Evolutionary conservation across 2,329 filamentous ascomycete species (phyloP).

Genomic region (Lecanicillium sp.): DNA sequence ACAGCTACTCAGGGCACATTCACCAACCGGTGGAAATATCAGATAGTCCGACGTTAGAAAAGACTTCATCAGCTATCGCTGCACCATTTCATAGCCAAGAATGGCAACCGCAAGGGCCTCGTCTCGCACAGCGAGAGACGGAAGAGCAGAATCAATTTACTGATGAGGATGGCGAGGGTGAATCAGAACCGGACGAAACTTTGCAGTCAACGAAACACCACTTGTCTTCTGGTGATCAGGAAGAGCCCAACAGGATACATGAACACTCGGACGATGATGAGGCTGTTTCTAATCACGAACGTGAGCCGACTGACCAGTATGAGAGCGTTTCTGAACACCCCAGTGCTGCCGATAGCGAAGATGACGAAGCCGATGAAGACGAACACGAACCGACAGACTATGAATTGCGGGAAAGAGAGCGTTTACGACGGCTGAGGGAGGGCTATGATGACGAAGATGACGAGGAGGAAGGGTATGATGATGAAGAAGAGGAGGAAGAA

Average conservation of each 20-base stretch:
- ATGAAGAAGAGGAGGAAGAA: slow-evolving; percentile 8
- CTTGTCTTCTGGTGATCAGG: slow-evolving; percentile 3
- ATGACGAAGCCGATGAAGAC: slow-evolving; percentile 19
- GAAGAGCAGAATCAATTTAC: slow-evolving; percentile 4
- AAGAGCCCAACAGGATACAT: slow-evolving; percentile 2
- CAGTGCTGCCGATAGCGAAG: slow-evolving; percentile 16
- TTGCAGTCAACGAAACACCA: no score
- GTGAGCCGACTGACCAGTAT: slow-evolving; percentile 12
- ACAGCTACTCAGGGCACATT: no score
- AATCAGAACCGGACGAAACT: background rate
- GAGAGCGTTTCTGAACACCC: slow-evolving; percentile 18
- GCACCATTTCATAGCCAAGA: no score
- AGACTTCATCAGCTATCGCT: background rate
- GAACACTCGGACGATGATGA: background rate
- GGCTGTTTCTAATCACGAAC: slow-evolving; percentile 4
- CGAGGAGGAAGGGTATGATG: slow-evolving; percentile 6
- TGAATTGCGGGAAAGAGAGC: slow-evolving; percentile 3
- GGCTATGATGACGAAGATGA: slow-evolving; percentile 10
- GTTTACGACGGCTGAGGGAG: background rate
- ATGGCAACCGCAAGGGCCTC: no score
- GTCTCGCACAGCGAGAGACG: no score
- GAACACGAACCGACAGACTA: slow-evolving; percentile 7
- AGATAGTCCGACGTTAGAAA: no score
- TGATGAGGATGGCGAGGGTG: background rate
- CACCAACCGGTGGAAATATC: no score